Evolutionary conservation across 495 filamentous ascomycete genomes (phyloP), one percentile per base, ranked within the genome.

Genomic region (Parathielavia hyrcaniae): DNA sequence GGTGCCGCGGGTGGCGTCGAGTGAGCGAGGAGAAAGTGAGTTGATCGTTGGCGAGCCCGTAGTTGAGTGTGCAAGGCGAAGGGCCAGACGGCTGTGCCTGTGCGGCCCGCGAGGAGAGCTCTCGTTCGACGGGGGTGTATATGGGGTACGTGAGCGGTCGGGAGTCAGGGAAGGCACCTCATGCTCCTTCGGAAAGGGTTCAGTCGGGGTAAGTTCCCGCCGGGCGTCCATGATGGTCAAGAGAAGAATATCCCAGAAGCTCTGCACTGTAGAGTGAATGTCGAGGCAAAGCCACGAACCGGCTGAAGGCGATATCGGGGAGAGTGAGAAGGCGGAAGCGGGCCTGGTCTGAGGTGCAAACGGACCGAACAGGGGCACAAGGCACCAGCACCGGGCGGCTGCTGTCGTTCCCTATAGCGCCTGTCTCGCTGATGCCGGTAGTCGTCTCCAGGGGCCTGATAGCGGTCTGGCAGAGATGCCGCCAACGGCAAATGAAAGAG

Each of bases 261-360:
- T 26, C n/a, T 38, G 16, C 19, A 22, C 34, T 16, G 40, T 41
- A 50, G 32, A 13, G n/a, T 2, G 3, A 9, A 19, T 8, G 48
- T 38, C 19, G 22, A 39, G 20, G 22, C n/a, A 40, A 34, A 7
- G 46, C n/a, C 46, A 13, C 32, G 32, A 30, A 0, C 26, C n/a
- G 14, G 41, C n/a, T n/a, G 32, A 50, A 36, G 14, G 7, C 47
- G 5, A 50, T 32, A 45, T 11, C 5, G 48, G 17, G 34, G 4
- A n/a, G 34, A 36, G 48, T 4, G n/a, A 26, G 30, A 19, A 19
- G 22, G 36, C 23, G 41, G 44, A 50, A 44, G 55, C 55, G 36
- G 55, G 55, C 47, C 46, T 34, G 44, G n/a, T 7, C 5, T 19
- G 19, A 1, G 13, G 34, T 57, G 55, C 55, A 57, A 57, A 57